These are phyloP conservation scores for Quercus gilva DNA, from an alignment of 306 rosid genomes.

Conservation along the genomic window DNA sequence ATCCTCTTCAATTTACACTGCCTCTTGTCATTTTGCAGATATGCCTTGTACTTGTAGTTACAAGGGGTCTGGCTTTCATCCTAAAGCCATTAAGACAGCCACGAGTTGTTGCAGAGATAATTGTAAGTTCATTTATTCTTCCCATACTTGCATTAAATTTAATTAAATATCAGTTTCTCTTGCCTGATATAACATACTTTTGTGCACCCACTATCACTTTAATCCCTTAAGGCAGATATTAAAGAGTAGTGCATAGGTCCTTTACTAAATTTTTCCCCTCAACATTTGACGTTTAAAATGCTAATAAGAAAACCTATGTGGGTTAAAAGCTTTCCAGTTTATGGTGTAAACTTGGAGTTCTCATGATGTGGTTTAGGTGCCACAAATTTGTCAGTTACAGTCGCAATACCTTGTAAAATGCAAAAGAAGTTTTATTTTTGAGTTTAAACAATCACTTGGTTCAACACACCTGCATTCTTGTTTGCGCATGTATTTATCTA, in stretches of 20 bases:
- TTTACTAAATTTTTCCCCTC: neutral
- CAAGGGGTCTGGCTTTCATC: constrained; percentile 51
- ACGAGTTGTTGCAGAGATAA: constrained; percentile 57
- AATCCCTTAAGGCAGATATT: neutral
- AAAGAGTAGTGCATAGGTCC: neutral
- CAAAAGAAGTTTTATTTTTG: neutral
- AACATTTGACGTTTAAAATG: too few relatives aligned
- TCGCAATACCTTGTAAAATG: neutral
- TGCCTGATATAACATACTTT: neutral
- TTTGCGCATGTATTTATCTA: too few relatives aligned
- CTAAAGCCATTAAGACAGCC: constrained; percentile 53
- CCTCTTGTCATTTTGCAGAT: constrained; percentile 62
- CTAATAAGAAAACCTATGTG: too few relatives aligned
- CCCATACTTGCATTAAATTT: neutral
- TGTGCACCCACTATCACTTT: neutral
- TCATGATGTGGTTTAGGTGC: neutral
- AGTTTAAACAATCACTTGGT: neutral
- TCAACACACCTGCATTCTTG: too few relatives aligned
- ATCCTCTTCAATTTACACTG: constrained; percentile 78
- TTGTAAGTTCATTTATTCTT: constrained; percentile 48
- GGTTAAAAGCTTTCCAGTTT: neutral
- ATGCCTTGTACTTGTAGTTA: constrained; percentile 37
- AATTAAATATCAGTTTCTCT: neutral
- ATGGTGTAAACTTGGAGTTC: neutral
- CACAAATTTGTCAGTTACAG: neutral